These are phyloP conservation scores for Abortiporus biennis DNA, from an alignment of 1,284 basidiomycete genomes.

Conservation along the genomic window DNA sequence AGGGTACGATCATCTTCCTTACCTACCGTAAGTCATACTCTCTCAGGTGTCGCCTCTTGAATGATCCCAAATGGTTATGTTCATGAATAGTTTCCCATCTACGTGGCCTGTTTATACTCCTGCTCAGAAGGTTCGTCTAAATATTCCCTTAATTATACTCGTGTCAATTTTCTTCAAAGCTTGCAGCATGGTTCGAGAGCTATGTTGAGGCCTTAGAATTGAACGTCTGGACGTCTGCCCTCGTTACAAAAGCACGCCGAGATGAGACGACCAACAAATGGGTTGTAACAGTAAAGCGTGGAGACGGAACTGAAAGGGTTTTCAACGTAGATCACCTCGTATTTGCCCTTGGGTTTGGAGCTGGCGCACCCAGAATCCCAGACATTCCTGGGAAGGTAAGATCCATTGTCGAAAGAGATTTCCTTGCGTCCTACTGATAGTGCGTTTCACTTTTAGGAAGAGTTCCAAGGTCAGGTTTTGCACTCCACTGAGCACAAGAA, in stretches of 20 bases:
- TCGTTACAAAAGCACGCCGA: conserved; percentile 25
- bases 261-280: conserved; percentile 13
- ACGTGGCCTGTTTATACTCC: conserved; percentile 24
- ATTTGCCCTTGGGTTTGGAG: conserved; percentile 49
- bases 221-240: conserved; percentile 48
- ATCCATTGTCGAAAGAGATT: too few relatives aligned
- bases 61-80: too few relatives aligned
- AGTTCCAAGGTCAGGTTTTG: conserved; percentile 35
- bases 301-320: conserved; percentile 22
- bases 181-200: conserved; percentile 60
- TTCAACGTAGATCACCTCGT: conserved; percentile 50
- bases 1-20: conserved; percentile 30
- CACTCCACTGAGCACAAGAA: conserved; percentile 36
- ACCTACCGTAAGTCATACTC: conserved; percentile 27
- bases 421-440: too few relatives aligned
- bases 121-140: background rate
- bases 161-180: conserved; percentile 45
- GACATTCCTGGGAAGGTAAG: conserved; percentile 31
- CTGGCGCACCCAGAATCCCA: conserved; percentile 37
- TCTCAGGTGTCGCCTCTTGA: background rate
- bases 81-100: too few relatives aligned
- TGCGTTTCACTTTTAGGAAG: too few relatives aligned
- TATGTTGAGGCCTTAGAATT: conserved; percentile 59
- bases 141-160: conserved; percentile 12
- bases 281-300: background rate